A percentile compares a stretch with the other conserved stretches of the same genome.
These are phyloP conservation scores for Cyclotella baltica DNA, from an alignment of 108 stramenopile species.

Conservation along the genomic window DNA sequence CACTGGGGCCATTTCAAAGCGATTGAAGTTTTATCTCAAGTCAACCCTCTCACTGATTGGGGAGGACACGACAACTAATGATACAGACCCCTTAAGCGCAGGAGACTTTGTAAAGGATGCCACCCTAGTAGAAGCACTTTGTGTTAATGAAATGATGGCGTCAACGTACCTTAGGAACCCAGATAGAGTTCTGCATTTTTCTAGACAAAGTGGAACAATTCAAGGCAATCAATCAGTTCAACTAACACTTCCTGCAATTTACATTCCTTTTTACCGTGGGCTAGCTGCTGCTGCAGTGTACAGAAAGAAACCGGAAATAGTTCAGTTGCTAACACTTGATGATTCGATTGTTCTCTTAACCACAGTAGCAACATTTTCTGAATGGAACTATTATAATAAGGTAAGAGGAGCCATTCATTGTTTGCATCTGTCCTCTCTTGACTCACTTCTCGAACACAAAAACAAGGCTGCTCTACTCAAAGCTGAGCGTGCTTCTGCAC, in stretches of 20 bases:
- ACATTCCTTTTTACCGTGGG: background rate
- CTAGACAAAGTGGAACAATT: background rate
- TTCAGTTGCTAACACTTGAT: background rate
- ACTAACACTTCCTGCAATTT: background rate
- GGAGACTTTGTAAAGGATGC: background rate
- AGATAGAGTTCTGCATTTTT: background rate
- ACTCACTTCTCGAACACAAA: no score
- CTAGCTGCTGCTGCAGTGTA: background rate
- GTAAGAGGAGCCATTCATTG: no score
- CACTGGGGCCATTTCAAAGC: background rate
- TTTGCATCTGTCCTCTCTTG: no score
- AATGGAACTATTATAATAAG: conserved; percentile 41
- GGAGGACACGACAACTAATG: background rate
- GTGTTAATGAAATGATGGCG: background rate
- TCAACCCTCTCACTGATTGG: background rate
- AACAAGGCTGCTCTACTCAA: conserved; percentile 14
- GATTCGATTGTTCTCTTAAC: background rate
- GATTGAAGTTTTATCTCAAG: background rate
- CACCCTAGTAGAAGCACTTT: background rate
- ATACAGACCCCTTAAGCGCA: background rate
- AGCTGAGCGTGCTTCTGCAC: conserved; percentile 27
- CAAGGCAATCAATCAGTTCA: no score
- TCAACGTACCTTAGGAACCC: conserved; percentile 16
- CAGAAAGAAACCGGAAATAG: background rate
- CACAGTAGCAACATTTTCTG: conserved; percentile 13